These are phyloP conservation scores for Garcia nutans DNA, from an alignment of 345 rosid genomes.

Conservation along the genomic window DNA sequence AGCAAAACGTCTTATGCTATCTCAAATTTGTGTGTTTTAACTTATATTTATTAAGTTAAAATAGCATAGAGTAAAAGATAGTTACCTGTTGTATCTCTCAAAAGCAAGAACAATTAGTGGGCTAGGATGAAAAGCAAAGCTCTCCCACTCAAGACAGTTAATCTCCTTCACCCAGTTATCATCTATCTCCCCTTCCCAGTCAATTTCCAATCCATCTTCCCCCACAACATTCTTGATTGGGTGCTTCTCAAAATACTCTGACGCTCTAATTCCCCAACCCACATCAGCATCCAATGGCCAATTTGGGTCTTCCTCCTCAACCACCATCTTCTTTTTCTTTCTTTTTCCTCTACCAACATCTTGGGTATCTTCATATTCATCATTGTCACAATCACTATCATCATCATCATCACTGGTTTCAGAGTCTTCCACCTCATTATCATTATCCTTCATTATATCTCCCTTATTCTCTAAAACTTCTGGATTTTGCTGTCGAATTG, in stretches of 20 bases:
- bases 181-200: slow-evolving; percentile 92
- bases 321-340: slow-evolving; percentile 50
- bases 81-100: slow-evolving; percentile 72
- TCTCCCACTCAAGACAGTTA: slow-evolving; percentile 89
- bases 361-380: slow-evolving; percentile 11
- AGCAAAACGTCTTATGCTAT: neutral
- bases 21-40: neutral
- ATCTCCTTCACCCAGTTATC: slow-evolving; percentile 84
- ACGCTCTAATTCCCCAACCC: slow-evolving; percentile 93
- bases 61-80: neutral
- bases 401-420: slow-evolving; percentile 34
- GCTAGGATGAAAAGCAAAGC: slow-evolving; percentile 86
- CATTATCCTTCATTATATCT: slow-evolving; percentile 48
- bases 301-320: slow-evolving; percentile 73
- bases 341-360: slow-evolving; percentile 19
- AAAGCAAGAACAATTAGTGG: slow-evolving; percentile 73
- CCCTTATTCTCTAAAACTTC: slow-evolving; percentile 49
- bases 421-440: slow-evolving; percentile 29
- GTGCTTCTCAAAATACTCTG: slow-evolving; percentile 84
- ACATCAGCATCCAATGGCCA: slow-evolving; percentile 97
- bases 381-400: slow-evolving; percentile 15
- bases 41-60: neutral
- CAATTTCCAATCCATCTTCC: slow-evolving; percentile 76
- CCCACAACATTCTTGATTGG: slow-evolving; percentile 75
- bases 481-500: slow-evolving; percentile 57